Conservation (phyloP, 2,329 filamentous ascomycete species). For the Pseudogymnoascus sp. region DNA sequence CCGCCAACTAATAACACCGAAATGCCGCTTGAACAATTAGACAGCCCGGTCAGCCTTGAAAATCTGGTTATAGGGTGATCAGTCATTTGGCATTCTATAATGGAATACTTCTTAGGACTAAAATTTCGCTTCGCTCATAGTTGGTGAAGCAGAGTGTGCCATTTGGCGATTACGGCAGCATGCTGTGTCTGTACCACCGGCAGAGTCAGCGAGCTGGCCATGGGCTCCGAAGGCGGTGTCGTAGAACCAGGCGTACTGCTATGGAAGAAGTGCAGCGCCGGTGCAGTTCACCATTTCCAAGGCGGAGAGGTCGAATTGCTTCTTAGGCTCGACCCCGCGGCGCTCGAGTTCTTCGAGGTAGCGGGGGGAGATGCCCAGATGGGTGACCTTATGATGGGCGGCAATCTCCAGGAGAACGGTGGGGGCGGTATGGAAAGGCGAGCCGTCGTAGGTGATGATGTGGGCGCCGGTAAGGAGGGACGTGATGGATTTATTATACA, state of each 20-base stretch:
- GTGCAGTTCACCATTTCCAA: slow-evolving; percentile 58
- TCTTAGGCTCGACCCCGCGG: slow-evolving; percentile 49
- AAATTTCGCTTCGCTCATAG: no score
- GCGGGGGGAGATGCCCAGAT: slow-evolving; percentile 64
- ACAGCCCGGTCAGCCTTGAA: no score
- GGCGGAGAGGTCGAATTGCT: slow-evolving; percentile 46
- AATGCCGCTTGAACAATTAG: no score
- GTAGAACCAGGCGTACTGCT: slow-evolving; percentile 68
- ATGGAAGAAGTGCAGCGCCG: slow-evolving; percentile 69
- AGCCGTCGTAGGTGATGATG: slow-evolving; percentile 69
- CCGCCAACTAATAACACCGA: no score
- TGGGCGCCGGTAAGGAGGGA: slow-evolving; percentile 35
- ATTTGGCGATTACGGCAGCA: background rate
- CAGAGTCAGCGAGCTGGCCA: slow-evolving; percentile 50
- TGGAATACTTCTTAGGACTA: no score
- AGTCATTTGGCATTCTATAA: no score
- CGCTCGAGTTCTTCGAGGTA: slow-evolving; percentile 66
- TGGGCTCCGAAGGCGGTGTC: slow-evolving; percentile 52
- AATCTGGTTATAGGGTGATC: no score
- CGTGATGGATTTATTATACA: slow-evolving; percentile 59
- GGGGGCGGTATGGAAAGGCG: slow-evolving; percentile 62
- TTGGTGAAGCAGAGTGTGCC: no score
- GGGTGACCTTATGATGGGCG: slow-evolving; percentile 54
- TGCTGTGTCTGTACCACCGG: slow-evolving; percentile 59
- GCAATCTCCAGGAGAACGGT: slow-evolving; percentile 52